Percentiles rank a stretch among this genome's conserved stretches.
These are phyloP conservation scores for Mallotus japonicus DNA, from an alignment of 441 rosid genomes.

Conservation along the genomic window DNA sequence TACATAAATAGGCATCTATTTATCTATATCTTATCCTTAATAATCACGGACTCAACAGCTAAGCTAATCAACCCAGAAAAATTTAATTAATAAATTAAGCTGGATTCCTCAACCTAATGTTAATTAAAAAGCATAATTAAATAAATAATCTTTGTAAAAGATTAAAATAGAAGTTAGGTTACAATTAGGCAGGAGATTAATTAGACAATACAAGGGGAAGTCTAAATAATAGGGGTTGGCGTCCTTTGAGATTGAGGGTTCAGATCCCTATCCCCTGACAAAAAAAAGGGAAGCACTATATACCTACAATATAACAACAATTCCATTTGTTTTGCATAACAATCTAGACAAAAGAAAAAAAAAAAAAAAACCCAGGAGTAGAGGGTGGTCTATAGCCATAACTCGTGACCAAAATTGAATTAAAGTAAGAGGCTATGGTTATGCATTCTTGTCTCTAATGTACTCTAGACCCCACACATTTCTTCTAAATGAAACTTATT, in stretches of 20 bases:
- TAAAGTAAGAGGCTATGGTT: neutral
- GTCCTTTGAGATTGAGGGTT: no score
- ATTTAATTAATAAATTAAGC: neutral
- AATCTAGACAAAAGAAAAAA: no score
- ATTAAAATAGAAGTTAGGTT: neutral
- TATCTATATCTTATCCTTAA: neutral
- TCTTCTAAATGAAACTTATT: slow-evolving; percentile 9
- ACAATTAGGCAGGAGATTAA: neutral
- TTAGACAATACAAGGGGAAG: no score
- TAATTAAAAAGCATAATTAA: neutral
- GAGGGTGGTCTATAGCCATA: neutral
- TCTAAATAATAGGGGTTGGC: no score
- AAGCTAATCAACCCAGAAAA: neutral
- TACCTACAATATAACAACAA: no score
- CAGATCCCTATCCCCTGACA: no score
- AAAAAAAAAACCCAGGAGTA: neutral
- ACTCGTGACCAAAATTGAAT: neutral
- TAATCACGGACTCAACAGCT: slow-evolving; percentile 19
- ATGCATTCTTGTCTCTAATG: no score
- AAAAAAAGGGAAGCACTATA: no score
- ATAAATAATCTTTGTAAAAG: neutral
- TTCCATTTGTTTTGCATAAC: no score
- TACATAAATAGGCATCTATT: neutral
- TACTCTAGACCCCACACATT: neutral
- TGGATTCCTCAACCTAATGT: neutral